Evolutionary conservation across 2,329 filamentous ascomycete genomes (phyloP), one percentile per base, ranked within the genome.

Genomic region (Paracamarosporium sp.): DNA sequence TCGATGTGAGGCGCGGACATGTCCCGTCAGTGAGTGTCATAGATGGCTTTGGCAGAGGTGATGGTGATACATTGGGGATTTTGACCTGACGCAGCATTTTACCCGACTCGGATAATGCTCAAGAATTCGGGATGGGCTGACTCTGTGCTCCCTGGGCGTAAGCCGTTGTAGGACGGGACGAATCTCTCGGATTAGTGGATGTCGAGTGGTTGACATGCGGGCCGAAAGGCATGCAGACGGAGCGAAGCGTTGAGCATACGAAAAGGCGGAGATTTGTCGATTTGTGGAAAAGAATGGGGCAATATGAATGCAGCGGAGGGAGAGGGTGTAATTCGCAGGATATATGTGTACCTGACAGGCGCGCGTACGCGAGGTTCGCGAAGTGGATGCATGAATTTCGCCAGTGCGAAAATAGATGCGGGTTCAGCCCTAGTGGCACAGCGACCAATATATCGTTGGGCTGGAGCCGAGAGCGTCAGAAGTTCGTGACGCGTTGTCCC

Each of bases 81-180:
- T 31, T 50, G 38, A 44, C 6, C 25, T 47, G 28, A 44, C 45
- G 36, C 2, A 8, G 38, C 25, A 15, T 28, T 41, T 46, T 55
- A 50, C 56, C 45, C 36, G 27, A 54, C 28, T 45, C 46, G 51
- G 56, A 31, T 51, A 58, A 58, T 54, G 56, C 27, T 51, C 24
- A 40, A 52, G 50, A 51, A 8, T n/a, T 45, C 47, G 24, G 31
- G 41, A 33, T 57, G 35, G 36, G 41, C 44, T 47, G 41, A 46
- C 53, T 35, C 27, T 50, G 33, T 57, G 40, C 31, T 60, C 45
- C 41, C 57, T 50, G 48, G 59, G 43, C 57, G 27, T 51, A 45
- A 56, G 54, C 52, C 30, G 24, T 28, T 35, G 60, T 63, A 15
- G 48, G 53, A 66, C 65, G 56, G 38, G 11, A 53, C 20, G 27